phyloP scores from a whole-genome alignment of 192 early-diverging fungal genomes.

The Coemansia sp. region DNA sequence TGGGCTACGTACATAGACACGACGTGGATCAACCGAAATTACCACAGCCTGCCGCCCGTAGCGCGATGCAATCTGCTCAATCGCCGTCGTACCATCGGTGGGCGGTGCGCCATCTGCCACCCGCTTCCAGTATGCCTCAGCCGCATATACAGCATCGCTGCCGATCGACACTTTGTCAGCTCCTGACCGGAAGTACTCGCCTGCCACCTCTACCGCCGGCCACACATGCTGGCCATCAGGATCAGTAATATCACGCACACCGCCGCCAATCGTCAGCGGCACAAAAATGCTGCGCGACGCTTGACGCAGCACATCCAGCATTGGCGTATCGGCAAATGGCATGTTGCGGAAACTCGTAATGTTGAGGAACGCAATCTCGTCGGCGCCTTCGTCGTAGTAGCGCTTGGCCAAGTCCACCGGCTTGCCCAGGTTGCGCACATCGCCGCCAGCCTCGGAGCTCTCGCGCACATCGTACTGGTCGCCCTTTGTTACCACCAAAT shows the following conservation, averaged over 20 bases:
- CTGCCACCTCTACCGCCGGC: constrained; percentile 95
- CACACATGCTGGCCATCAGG: constrained; percentile 72
- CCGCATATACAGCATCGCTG: constrained; percentile 98
- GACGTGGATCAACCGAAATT: constrained; percentile 94
- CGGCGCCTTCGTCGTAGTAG: constrained; percentile 95
- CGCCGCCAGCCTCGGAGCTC: constrained; percentile 45
- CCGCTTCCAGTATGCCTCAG: constrained; percentile 75
- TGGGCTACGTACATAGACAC: constrained; percentile 85
- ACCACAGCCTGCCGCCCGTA: constrained; percentile 99
- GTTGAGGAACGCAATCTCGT: constrained; percentile 98
- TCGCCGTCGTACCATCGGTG: constrained; percentile 74
- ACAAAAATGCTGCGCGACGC: constrained; percentile 94
- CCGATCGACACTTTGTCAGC: constrained; percentile 99
- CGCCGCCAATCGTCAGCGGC: constrained; percentile 98
- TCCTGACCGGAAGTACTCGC: constrained; percentile 97
- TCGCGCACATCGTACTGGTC: constrained; percentile 99
- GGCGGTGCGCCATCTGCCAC: constrained; percentile 36
- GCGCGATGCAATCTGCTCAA: constrained; percentile 89
- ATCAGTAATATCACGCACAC: constrained; percentile 89
- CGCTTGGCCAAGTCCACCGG: constrained; percentile 90
- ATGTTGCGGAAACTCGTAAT: constrained; percentile 96
- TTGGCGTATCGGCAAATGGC: constrained; percentile 88
- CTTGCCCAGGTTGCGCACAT: constrained; percentile 95
- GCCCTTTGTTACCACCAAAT: constrained; percentile 98
- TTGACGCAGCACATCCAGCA: constrained; percentile 89